These are phyloP conservation scores for Lentinula detonsa DNA, from an alignment of 768 basidiomycete species.

Conservation along the genomic window DNA sequence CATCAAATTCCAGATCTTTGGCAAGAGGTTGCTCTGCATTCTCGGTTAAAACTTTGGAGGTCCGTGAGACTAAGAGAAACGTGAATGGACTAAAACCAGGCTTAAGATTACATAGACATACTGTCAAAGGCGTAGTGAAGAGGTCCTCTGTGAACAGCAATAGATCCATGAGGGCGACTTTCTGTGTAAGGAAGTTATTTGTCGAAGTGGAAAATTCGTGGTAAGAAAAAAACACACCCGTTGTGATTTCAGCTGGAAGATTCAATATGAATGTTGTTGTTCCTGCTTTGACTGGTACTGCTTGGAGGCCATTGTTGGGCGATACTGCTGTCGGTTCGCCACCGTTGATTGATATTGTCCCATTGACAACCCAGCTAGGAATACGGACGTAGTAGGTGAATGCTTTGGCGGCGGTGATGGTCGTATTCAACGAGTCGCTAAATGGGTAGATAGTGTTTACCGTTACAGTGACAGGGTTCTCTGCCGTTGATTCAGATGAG, in stretches of 20 bases:
- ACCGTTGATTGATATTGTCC: constrained; percentile 36
- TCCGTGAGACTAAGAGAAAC: constrained; percentile 19
- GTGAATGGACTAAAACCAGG: background rate
- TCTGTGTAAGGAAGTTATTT: constrained; percentile 23
- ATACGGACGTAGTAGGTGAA: constrained; percentile 46
- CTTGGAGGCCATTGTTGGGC: constrained; percentile 39
- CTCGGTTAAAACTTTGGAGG: constrained; percentile 27
- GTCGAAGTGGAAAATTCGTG: background rate
- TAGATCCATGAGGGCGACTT: constrained; percentile 41
- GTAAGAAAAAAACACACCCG: constrained; percentile 22
- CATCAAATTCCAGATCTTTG: constrained; percentile 44
- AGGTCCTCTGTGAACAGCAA: constrained; percentile 50
- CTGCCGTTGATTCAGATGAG: constrained; percentile 14
- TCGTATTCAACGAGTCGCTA: constrained; percentile 41
- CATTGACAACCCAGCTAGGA: constrained; percentile 42
- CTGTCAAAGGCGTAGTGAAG: constrained; percentile 52
- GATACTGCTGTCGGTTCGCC: constrained; percentile 26
- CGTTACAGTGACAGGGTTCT: constrained; percentile 34
- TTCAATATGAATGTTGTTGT: constrained; percentile 38
- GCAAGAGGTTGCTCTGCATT: constrained; percentile 40
- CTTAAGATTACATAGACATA: constrained; percentile 13
- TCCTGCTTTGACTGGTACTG: constrained; percentile 31
- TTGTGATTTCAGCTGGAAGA: constrained; percentile 40
- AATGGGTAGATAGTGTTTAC: constrained; percentile 49
- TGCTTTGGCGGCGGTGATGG: constrained; percentile 31